These are phyloP conservation scores for Hibiscus tridactylites DNA, from an alignment of 345 rosid genomes.

Conservation along the genomic window DNA sequence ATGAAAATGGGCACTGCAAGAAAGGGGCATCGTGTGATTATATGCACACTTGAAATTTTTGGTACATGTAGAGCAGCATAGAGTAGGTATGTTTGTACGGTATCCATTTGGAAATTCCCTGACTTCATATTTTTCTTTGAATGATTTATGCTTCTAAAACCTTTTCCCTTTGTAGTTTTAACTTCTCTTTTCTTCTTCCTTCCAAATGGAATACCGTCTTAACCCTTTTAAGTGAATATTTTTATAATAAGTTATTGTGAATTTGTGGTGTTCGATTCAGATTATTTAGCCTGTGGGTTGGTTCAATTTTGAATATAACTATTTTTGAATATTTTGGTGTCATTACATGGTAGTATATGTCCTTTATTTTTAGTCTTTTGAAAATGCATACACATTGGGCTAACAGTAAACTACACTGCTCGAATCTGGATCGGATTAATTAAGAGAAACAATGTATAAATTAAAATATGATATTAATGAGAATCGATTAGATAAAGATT, in stretches of 20 bases:
- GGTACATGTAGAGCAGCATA: conserved; percentile 12
- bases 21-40: conserved; percentile 72
- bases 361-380: no score
- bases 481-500: no score
- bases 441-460: no score
- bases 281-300: no score
- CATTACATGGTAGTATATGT: no score
- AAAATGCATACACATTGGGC: no score
- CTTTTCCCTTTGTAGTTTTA: neutral
- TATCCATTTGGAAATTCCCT: neutral
- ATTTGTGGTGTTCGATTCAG: neutral
- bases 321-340: no score
- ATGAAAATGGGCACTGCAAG: conserved; percentile 58
- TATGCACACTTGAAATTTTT: conserved; percentile 34
- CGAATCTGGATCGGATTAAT: no score
- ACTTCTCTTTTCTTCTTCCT: neutral
- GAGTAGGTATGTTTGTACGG: neutral
- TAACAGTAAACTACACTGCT: no score
- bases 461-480: no score
- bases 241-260: neutral
- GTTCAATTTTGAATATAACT: no score
- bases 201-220: no score
- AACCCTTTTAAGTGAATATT: neutral
- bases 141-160: neutral
- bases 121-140: neutral